Evolutionary conservation across 1,284 basidiomycete species (phyloP), one percentile per base, ranked within the genome.

Genomic region (Apiotrichum montevideense): DNA sequence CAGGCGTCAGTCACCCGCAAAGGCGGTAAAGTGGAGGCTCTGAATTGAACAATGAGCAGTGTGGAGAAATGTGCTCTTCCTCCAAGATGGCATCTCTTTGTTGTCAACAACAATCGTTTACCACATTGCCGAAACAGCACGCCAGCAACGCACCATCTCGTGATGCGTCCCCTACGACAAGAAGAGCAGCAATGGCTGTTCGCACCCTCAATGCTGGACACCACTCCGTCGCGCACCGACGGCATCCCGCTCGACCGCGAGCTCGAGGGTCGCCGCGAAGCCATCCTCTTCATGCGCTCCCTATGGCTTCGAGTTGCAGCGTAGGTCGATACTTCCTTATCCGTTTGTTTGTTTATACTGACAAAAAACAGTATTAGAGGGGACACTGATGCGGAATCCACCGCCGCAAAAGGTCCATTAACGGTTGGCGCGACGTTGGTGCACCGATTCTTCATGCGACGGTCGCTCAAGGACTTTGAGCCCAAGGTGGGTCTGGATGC

Each of bases 371-470:
- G 56, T 1, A 39, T 43, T n/a, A 41, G 35, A 6, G 45, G 49
- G 2, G 59, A 62, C 11, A 34, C 58, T 7, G 64, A 67, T 37
- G 45, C 55, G 3, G 62, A 62, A 41, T 45, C 46, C 15, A 51
- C 63, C 6, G 8, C 46, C 9, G 60, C 51, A 9, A 63, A 69
- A 53, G 67, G 67, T 7, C 62, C 68, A 8, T 81, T 92, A 78
- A 87, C 86, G 60, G 87, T 87, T 34, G 90, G 90, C 14, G 87
- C 90, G 34, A 88, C 87, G 4, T 90, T 90, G 82, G 87, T 95
- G 62, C 93, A 96, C 75, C 84, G 93, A 11, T 96, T 96, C 77
- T 96, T 89, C 77, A 93, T 96, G 90, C 83, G 93, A 53, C 86
- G 84, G 68, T 85, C 90, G n/a, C 82, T 92, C 80, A 83, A 86